Conservation (phyloP, 2,329 filamentous ascomycete genomes). For the Pseudocercospora ulei region DNA sequence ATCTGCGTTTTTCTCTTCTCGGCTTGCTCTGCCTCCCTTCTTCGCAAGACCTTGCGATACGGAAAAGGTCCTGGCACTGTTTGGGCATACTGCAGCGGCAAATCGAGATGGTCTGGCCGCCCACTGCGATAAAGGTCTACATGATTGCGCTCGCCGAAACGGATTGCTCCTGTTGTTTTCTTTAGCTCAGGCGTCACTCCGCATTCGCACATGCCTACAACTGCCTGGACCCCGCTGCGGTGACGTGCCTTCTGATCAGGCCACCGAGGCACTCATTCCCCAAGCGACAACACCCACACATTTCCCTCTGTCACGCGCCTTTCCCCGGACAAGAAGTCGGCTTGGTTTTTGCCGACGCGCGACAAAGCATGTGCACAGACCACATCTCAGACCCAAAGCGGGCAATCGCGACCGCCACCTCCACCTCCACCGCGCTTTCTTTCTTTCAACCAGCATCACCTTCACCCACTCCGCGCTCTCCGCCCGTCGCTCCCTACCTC, state of each 20-base stretch:
- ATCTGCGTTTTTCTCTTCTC: slow-evolving; percentile 31
- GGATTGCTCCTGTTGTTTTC: slow-evolving; percentile 2
- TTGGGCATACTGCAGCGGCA: background rate
- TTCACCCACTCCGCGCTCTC: background rate
- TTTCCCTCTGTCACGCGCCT: too few relatives aligned
- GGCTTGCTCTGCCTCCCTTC: slow-evolving; percentile 47
- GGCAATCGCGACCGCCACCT: slow-evolving; percentile 5
- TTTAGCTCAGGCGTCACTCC: too few relatives aligned
- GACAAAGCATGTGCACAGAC: background rate
- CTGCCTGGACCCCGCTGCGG: background rate
- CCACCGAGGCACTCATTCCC: slow-evolving; percentile 5
- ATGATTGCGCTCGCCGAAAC: slow-evolving; percentile 2
- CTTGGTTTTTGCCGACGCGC: slow-evolving; percentile 6
- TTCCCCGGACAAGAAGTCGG: too few relatives aligned
- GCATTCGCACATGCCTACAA: too few relatives aligned
- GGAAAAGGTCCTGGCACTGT: slow-evolving; percentile 34
- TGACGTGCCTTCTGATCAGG: slow-evolving; percentile 2
- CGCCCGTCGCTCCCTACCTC: background rate
- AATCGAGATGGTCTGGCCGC: background rate
- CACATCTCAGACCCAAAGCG: background rate
- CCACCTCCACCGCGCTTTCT: slow-evolving; percentile 1
- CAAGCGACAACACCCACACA: slow-evolving; percentile 5
- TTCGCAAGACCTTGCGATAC: slow-evolving; percentile 40
- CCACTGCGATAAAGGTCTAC: background rate
- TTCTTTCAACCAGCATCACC: slow-evolving; percentile 2